These are phyloP conservation scores for Podila clonocystis DNA, from an alignment of 192 early-diverging fungal species.

Conservation along the genomic window DNA sequence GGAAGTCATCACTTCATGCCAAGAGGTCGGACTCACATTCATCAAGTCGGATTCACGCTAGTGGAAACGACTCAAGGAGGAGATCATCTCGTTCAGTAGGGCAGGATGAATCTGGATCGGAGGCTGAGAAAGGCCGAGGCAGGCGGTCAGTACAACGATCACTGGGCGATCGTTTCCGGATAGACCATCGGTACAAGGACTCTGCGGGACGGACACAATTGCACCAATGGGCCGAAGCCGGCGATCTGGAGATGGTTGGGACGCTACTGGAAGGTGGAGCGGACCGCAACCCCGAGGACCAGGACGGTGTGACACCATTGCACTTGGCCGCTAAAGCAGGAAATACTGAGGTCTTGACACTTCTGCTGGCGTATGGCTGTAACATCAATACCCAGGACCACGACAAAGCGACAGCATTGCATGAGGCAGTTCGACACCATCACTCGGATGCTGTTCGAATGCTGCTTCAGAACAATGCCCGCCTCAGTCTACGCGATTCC, in stretches of 20 bases:
- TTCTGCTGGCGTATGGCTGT: conserved; percentile 65
- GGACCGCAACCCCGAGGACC: conserved; percentile 66
- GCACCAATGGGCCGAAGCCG: conserved; percentile 68
- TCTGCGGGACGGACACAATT: conserved; percentile 72
- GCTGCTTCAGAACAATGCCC: conserved; percentile 57
- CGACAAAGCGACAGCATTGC: conserved; percentile 69
- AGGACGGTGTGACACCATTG: conserved; percentile 74
- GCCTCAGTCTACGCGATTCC: conserved; percentile 60
- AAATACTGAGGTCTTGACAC: conserved; percentile 49
- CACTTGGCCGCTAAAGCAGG: conserved; percentile 74
- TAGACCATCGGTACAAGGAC: conserved; percentile 64
- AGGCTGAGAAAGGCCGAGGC: background rate
- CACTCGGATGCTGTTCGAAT: conserved; percentile 54
- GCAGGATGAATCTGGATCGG: conserved; percentile 28
- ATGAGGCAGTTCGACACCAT: conserved; percentile 67
- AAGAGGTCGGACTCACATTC: conserved; percentile 1
- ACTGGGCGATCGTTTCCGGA: conserved; percentile 39
- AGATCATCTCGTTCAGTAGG: conserved; percentile 26
- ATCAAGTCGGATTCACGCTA: background rate
- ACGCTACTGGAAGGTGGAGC: conserved; percentile 68
- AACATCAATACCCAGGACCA: conserved; percentile 69
- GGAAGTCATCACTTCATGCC: background rate
- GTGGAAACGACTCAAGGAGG: conserved; percentile 6
- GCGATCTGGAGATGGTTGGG: conserved; percentile 63
- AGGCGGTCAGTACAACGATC: conserved; percentile 33